A percentile compares a stretch with the other conserved stretches of the same genome.
Conservation (phyloP, 257 asterid genomes). For the Solanum chiquidenum region DNA sequence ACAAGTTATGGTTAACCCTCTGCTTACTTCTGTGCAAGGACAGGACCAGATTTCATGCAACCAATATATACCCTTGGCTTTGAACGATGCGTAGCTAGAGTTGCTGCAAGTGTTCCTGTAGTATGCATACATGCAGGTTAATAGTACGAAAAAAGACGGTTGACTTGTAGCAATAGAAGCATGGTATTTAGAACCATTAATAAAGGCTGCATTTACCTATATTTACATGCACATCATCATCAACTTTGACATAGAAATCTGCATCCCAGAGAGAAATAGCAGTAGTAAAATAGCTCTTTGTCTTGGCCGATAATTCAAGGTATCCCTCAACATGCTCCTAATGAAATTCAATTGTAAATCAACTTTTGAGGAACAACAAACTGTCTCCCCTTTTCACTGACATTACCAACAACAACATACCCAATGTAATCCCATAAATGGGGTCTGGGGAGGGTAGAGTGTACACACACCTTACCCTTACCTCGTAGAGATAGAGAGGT, state of each 20-base stretch:
- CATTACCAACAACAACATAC: slow-evolving; percentile 23
- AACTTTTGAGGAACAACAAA: neutral
- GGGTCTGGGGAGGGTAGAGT: neutral
- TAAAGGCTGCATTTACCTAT: slow-evolving; percentile 31
- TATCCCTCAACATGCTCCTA: slow-evolving; percentile 87
- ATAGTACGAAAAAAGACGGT: neutral
- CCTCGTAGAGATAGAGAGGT: neutral
- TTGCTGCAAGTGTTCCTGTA: slow-evolving; percentile 45
- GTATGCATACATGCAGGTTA: neutral
- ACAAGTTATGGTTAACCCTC: neutral
- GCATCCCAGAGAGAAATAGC: slow-evolving; percentile 82
- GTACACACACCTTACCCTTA: neutral
- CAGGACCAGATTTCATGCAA: slow-evolving; percentile 66
- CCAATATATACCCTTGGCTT: slow-evolving; percentile 47
- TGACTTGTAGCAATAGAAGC: neutral
- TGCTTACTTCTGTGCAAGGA: slow-evolving; percentile 38
- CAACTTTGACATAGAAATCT: slow-evolving; percentile 81
- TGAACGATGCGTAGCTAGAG: slow-evolving; percentile 40
- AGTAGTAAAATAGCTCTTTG: slow-evolving; percentile 62
- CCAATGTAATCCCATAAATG: neutral
- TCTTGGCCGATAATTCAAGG: slow-evolving; percentile 81
- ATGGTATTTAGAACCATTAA: neutral
- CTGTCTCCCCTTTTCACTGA: neutral
- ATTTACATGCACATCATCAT: slow-evolving; percentile 80
- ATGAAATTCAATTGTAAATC: neutral